phyloP scores from a whole-genome alignment of 768 basidiomycete species.

The Lactarius psammicola region DNA sequence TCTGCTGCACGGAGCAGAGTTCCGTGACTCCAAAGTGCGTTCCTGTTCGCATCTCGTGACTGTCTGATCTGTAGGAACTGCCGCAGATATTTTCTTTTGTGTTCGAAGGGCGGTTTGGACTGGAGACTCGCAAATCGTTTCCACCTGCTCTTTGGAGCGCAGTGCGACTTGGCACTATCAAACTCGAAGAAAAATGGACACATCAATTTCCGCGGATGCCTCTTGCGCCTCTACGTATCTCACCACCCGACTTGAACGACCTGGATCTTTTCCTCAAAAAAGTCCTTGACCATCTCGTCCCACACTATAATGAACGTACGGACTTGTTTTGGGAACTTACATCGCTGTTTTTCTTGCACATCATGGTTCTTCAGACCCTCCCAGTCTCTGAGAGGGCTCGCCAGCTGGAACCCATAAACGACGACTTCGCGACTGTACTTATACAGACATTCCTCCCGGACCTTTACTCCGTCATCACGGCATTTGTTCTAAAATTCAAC shows the following conservation, averaged over 20 bases:
- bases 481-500: constrained; percentile 27
- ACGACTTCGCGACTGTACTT: constrained; percentile 37
- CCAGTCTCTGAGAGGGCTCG: constrained; percentile 29
- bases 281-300: constrained; percentile 17
- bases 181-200: constrained; percentile 20
- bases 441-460: constrained; percentile 42
- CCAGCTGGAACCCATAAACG: constrained; percentile 32
- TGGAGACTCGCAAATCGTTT: constrained; percentile 26
- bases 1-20: constrained; percentile 53
- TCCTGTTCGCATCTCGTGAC: neutral
- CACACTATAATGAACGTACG: neutral
- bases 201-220: constrained; percentile 1
- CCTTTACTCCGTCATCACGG: constrained; percentile 37
- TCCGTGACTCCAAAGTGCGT: constrained; percentile 60
- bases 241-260: neutral
- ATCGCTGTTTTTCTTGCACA: constrained; percentile 23
- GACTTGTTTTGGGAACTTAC: constrained; percentile 22
- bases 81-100: constrained; percentile 60
- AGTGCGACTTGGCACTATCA: constrained; percentile 16
- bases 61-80: neutral
- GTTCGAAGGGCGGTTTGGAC: constrained; percentile 37
- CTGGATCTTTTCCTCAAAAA: constrained; percentile 11
- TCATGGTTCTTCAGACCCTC: constrained; percentile 24
- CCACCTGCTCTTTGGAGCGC: constrained; percentile 26
- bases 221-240: constrained; percentile 8